A percentile compares a stretch with the other conserved stretches of the same genome.
These are phyloP conservation scores for Aspergillus sp. DNA, from an alignment of 2,329 filamentous ascomycete genomes.

Conservation along the genomic window DNA sequence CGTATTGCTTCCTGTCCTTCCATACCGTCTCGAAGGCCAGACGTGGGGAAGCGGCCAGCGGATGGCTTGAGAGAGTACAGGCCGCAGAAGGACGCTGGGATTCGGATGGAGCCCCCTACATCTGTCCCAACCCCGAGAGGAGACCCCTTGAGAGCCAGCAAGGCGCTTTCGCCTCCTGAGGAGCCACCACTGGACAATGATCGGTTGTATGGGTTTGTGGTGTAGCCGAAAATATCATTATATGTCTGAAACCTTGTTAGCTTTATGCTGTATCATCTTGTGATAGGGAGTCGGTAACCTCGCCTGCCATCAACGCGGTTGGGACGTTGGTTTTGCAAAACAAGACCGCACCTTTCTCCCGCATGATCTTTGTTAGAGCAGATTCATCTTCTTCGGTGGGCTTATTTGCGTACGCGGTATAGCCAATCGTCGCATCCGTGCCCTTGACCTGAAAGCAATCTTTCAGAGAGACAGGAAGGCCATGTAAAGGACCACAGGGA, in stretches of 20 bases:
- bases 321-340: constrained; percentile 43
- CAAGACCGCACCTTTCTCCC: constrained; percentile 39
- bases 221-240: constrained; percentile 43
- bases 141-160: constrained; percentile 30
- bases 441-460: constrained; percentile 36
- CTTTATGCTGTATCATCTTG: too few relatives aligned
- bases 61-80: neutral
- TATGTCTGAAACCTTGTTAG: too few relatives aligned
- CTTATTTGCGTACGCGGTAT: constrained; percentile 13
- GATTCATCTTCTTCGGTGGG: constrained; percentile 18
- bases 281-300: constrained; percentile 24
- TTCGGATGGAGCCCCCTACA: constrained; percentile 22
- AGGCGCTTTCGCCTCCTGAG: constrained; percentile 35
- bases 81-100: neutral
- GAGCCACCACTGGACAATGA: constrained; percentile 33
- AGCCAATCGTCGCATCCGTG: constrained; percentile 20
- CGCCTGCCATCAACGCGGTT: constrained; percentile 43
- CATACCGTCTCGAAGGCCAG: neutral
- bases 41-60: neutral
- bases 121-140: constrained; percentile 38
- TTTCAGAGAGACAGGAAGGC: constrained; percentile 43
- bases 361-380: constrained; percentile 37
- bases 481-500: constrained; percentile 38
- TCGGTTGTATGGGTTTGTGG: constrained; percentile 35
- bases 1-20: neutral